phyloP scores from a whole-genome alignment of 1,284 basidiomycete genomes.

The Clitocybe nebularis region DNA sequence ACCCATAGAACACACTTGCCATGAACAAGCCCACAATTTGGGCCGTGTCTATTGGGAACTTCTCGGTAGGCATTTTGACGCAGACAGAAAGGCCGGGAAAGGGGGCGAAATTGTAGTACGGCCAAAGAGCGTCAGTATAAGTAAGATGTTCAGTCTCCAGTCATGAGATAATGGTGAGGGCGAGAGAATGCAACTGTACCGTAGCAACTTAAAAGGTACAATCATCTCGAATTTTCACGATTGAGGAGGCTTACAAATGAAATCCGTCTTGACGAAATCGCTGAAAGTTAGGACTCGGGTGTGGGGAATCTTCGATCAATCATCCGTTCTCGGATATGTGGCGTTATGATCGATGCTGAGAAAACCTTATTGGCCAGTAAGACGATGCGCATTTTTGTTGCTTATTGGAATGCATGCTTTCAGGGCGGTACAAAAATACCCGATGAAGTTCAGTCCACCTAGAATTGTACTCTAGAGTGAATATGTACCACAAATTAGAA shows the following conservation, averaged over 20 bases:
- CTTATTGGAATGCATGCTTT: too few relatives aligned
- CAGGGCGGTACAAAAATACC: too few relatives aligned
- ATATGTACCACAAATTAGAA: too few relatives aligned
- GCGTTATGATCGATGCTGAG: too few relatives aligned
- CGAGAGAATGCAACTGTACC: not conserved
- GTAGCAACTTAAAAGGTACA: not conserved
- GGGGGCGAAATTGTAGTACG: not conserved
- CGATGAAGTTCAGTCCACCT: too few relatives aligned
- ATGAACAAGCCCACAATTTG: conserved; percentile 34
- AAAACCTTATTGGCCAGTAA: too few relatives aligned
- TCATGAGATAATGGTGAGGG: conserved; percentile 1
- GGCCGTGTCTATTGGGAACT: conserved; percentile 31
- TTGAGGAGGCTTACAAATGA: not conserved
- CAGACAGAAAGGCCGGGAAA: not conserved
- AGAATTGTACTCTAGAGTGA: too few relatives aligned
- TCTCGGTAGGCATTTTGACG: conserved; percentile 12
- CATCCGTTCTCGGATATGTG: not conserved
- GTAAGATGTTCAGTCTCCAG: not conserved
- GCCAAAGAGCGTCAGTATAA: not conserved
- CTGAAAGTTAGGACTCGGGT: not conserved
- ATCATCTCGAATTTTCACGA: not conserved
- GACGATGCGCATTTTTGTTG: too few relatives aligned
- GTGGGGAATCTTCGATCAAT: not conserved
- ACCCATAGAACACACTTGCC: conserved; percentile 35
- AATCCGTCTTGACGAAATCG: too few relatives aligned